phyloP scores from a whole-genome alignment of 2,329 filamentous ascomycete genomes.

The Colletotrichum trifolii region DNA sequence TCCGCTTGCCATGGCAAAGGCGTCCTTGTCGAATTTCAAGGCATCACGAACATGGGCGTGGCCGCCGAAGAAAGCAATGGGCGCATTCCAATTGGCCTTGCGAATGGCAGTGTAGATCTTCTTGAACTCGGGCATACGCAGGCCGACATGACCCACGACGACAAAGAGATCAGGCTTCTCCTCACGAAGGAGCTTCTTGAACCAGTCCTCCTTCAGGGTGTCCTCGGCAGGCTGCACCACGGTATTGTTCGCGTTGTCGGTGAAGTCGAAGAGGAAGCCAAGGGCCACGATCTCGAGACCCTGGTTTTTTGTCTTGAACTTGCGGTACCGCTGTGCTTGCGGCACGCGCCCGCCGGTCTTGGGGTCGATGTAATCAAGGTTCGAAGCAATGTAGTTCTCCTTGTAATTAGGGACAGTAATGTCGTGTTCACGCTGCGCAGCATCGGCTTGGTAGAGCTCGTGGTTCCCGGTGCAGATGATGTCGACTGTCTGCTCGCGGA shows the following conservation, averaged over 20 bases:
- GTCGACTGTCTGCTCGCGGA: slow-evolving; percentile 85
- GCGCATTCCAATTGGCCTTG: slow-evolving; percentile 79
- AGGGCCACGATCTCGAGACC: slow-evolving; percentile 87
- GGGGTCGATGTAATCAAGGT: slow-evolving; percentile 86
- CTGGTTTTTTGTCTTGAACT: slow-evolving; percentile 91
- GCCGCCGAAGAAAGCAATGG: slow-evolving; percentile 92
- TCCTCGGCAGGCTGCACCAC: slow-evolving; percentile 83
- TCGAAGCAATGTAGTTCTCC: slow-evolving; percentile 86
- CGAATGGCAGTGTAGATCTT: slow-evolving; percentile 83
- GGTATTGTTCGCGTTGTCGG: slow-evolving; percentile 89
- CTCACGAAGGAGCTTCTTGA: slow-evolving; percentile 84
- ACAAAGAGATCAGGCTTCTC: slow-evolving; percentile 90
- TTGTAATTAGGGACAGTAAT: slow-evolving; percentile 86
- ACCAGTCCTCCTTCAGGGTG: slow-evolving; percentile 87
- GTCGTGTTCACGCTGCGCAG: slow-evolving; percentile 81
- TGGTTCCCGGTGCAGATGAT: slow-evolving; percentile 92
- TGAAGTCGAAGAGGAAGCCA: slow-evolving; percentile 96
- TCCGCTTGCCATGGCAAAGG: slow-evolving; percentile 85
- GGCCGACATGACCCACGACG: slow-evolving; percentile 85
- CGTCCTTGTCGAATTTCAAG: slow-evolving; percentile 79
- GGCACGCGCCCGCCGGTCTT: slow-evolving; percentile 77
- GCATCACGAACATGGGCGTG: slow-evolving; percentile 92
- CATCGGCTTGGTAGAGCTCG: slow-evolving; percentile 87
- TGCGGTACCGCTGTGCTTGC: slow-evolving; percentile 84
- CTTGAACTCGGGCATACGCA: slow-evolving; percentile 83